Evolutionary conservation across 345 rosid species (phyloP), one percentile per base, ranked within the genome.

Genomic region (Eutrema japonicum): DNA sequence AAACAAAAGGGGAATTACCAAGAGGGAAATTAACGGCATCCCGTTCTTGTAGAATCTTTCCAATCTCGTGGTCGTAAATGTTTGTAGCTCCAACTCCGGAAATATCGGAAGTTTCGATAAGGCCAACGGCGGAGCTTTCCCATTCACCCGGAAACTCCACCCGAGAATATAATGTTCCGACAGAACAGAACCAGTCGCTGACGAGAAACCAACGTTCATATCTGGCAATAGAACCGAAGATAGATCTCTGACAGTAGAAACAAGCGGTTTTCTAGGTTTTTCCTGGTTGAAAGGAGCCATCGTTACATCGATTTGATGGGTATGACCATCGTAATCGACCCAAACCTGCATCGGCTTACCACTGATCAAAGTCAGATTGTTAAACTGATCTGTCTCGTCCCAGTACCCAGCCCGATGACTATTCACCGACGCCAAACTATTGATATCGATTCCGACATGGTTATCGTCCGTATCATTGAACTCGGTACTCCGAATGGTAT

Each of bases 291-390:
- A 35, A 0, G 64, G 64, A 16, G 47, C 47, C 46, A 58, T 58
- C 32, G 47, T 58, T 18, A 58, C 47, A 0, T 58, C 12, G 14
- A 58, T 58, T 0, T 22, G 8, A 38, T 58, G 64, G 10, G 10
- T 35, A 41, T 5, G 37, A 0, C 87, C 83, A 71, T 91, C 89
- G 68, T 91, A 93, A 65, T 88, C 94, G 58, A 91, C 49, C 98
- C 98, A 93, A 58, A 83, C 64, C 14, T 58, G 64, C 47, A 58
- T 37, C 30, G 3, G 64, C 46, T 37, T 22, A 38, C 64, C 4
- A 58, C 64, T 58, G n/a, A 38, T 4, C 47, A 58, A 38, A 38
- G 14, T 38, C n/a, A 59, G 64, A 1, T 59, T 59, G 0, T 38
- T 59, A 22, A 59, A 59, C 47, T 59, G 43, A 14, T 2, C 7